Conservation (phyloP, 352 stramenopile species). For the Phytopythium chamaehyphon region DNA sequence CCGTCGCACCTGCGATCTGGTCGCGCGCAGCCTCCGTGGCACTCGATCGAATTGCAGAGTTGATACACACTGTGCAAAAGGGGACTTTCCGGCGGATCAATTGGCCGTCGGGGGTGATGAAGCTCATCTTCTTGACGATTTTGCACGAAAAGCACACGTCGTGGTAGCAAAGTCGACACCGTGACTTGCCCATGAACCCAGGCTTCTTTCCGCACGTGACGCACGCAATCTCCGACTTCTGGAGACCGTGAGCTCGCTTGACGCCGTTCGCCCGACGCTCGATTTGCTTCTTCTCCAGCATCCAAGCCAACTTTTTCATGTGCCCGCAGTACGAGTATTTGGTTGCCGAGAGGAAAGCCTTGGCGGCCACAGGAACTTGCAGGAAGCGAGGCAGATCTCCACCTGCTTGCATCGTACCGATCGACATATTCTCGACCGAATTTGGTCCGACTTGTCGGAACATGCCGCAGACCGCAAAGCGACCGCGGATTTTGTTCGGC, state of each 20-base stretch:
- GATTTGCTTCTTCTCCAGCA: slow-evolving; percentile 12
- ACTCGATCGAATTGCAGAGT: too few species aligned
- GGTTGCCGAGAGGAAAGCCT: slow-evolving; percentile 18
- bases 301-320: slow-evolving; percentile 24
- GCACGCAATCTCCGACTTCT: not conserved
- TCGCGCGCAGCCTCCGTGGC: too few species aligned
- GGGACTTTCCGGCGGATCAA: slow-evolving; percentile 29
- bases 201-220: slow-evolving; percentile 2
- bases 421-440: slow-evolving; percentile 22
- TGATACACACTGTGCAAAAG: slow-evolving; percentile 31
- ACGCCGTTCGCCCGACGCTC: not conserved
- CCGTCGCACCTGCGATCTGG: too few species aligned
- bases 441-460: slow-evolving; percentile 21
- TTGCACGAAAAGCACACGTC: slow-evolving; percentile 29
- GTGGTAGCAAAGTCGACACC: slow-evolving; percentile 18
- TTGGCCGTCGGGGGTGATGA: slow-evolving; percentile 26
- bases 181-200: not conserved
- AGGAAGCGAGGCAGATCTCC: slow-evolving; percentile 14
- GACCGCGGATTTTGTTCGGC: slow-evolving; percentile 13
- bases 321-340: slow-evolving; percentile 23
- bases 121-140: slow-evolving; percentile 26
- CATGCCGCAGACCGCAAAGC: slow-evolving; percentile 24
- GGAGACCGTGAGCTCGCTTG: not conserved
- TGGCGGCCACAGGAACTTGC: slow-evolving; percentile 18
- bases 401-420: slow-evolving; percentile 14